Conservation (phyloP, 1,284 basidiomycete species). For the Polyporus tsugae region DNA sequence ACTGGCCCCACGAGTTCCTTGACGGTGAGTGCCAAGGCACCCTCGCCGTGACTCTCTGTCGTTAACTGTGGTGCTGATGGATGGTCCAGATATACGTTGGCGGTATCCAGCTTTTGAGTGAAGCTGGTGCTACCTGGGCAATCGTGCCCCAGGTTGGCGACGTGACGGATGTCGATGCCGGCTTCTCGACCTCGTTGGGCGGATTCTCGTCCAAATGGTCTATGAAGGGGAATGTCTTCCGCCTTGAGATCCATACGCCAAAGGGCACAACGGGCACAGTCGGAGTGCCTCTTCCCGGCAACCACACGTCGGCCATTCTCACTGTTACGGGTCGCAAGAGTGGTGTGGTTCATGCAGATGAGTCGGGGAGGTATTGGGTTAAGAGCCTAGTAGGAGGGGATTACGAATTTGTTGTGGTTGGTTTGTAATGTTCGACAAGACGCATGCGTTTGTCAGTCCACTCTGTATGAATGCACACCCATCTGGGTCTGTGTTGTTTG, state of each 20-base stretch:
- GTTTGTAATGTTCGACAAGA: slow-evolving; percentile 4
- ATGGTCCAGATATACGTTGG: slow-evolving; percentile 21
- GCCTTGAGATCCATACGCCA: slow-evolving; percentile 24
- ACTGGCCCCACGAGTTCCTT: slow-evolving; percentile 31
- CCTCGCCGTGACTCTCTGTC: background rate
- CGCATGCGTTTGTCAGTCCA: background rate
- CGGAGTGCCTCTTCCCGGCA: slow-evolving; percentile 24
- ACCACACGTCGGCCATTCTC: slow-evolving; percentile 11
- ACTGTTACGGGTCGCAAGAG: background rate
- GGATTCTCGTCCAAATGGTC: slow-evolving; percentile 28
- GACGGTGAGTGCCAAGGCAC: slow-evolving; percentile 13
- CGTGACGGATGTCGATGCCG: slow-evolving; percentile 26
- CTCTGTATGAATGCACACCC: background rate
- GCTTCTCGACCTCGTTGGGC: slow-evolving; percentile 28
- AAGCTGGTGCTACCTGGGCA: slow-evolving; percentile 27
- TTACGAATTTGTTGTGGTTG: slow-evolving; percentile 21
- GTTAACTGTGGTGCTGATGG: background rate
- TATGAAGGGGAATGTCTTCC: slow-evolving; percentile 12
- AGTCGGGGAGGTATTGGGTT: slow-evolving; percentile 24
- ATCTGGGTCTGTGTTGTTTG: background rate
- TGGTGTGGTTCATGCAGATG: slow-evolving; percentile 12
- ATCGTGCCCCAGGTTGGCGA: slow-evolving; percentile 28
- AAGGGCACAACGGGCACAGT: slow-evolving; percentile 27
- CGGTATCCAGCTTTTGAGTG: slow-evolving; percentile 31
- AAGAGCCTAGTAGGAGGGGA: slow-evolving; percentile 20